Base-by-base conservation (phyloP, 768 basidiomycete genomes). In the Boletales sp. region DNA sequence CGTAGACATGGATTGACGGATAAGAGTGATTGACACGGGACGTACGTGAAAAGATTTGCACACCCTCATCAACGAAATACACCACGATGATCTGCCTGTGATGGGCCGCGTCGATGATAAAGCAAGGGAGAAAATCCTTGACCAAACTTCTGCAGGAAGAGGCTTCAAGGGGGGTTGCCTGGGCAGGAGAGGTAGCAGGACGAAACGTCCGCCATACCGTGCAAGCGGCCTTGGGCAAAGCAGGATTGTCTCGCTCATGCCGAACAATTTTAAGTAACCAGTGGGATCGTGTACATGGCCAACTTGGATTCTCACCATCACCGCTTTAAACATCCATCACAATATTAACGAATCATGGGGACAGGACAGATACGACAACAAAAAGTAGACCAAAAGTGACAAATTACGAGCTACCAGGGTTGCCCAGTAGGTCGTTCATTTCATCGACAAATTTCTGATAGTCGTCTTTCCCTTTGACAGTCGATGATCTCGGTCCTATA, bases 381-480 rank as follows among this genome's bases (percentile, higher is more conserved):
- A 36, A 34, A 17, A 30, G 18, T 21, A 38, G 18, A 42, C 24
- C 12, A 27, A 14, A 43, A 11, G 12, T 15, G 13, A 32, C 13
- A 32, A 8, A 48, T 65, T 53, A 65, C 43, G 32, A 45, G 31
- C 40, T 43, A 8, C 46, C 42, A 27, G 55, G 41, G 13, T 62
- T 58, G 19, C 70, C 72, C 31, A 89, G 61, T 41, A 89, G 77
- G 62, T 87, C 86, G 29, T 78, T 76, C 79, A 89, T 82, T 55
- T 87, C 87, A 48, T 85, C 86, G 37, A 87, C 71, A 67, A 88
- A 90, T 54, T 82, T 87, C 45, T 78, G 80, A 61, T 90, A 90
- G 57, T 89, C 87, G 51, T 83, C 83, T 63, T 79, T 82, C 48
- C 66, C 69, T 62, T 76, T 80, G 49, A 66, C 56, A 17, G 54